Evolutionary conservation across 805 yeast genomes (phyloP).

Genomic region (Lipomyces anomalus): DNA sequence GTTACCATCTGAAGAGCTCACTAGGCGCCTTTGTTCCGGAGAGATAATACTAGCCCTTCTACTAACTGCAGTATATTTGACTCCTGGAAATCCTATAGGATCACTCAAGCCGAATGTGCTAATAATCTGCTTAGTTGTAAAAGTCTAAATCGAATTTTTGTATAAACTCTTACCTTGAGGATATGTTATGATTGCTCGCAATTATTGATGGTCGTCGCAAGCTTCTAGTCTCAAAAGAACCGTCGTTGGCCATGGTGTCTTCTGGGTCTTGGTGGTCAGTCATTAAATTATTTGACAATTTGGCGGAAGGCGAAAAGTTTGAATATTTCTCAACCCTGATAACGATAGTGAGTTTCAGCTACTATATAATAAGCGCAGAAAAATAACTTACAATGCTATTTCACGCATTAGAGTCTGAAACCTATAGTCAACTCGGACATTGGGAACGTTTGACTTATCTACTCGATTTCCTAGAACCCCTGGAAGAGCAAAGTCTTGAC

Average conservation of each 20-base stretch:
- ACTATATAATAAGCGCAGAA: background rate
- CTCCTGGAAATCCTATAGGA: conserved; percentile 24
- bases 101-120: conserved; percentile 2
- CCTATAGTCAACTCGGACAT: conserved; percentile 77
- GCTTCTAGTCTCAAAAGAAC: background rate
- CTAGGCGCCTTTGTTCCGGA: too few species aligned
- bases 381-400: conserved; percentile 32
- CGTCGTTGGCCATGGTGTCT: background rate
- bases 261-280: conserved; percentile 1
- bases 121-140: background rate
- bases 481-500: conserved; percentile 45
- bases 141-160: background rate
- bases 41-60: conserved; percentile 12
- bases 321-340: conserved; percentile 4
- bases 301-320: background rate
- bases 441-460: conserved; percentile 93
- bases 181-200: conserved; percentile 1
- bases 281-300: conserved; percentile 4
- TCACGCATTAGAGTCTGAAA: conserved; percentile 76
- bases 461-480: conserved; percentile 83
- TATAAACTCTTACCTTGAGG: conserved; percentile 2
- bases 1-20: too few species aligned
- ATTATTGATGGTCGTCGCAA: background rate
- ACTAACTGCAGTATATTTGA: conserved; percentile 22
- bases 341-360: background rate